phyloP scores from a whole-genome alignment of 1,284 basidiomycete genomes.

The Fomitopsis palustris region DNA sequence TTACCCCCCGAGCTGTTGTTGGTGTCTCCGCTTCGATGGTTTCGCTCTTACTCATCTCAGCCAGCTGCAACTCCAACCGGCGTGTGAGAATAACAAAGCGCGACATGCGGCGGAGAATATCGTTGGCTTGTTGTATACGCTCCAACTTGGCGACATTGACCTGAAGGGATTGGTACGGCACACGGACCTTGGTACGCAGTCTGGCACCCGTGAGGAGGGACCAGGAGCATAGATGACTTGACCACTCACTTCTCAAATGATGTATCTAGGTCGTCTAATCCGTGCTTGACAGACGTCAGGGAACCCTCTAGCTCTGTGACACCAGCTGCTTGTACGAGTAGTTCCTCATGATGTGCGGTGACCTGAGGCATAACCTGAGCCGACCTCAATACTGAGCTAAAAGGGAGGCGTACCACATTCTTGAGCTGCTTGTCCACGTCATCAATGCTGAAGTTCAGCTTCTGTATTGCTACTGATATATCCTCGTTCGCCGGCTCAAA shows the following conservation, averaged over 20 bases:
- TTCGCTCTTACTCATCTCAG: constrained; percentile 46
- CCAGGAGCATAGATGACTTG: neutral
- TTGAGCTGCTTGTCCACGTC: constrained; percentile 88
- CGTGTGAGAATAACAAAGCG: constrained; percentile 81
- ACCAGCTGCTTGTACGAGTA: constrained; percentile 69
- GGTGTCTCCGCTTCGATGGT: constrained; percentile 15
- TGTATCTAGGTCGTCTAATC: constrained; percentile 63
- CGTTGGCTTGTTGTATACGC: constrained; percentile 76
- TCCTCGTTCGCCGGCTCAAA: constrained; percentile 76
- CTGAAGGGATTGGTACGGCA: constrained; percentile 75
- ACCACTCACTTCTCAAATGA: constrained; percentile 67
- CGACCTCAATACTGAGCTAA: neutral
- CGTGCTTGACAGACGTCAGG: constrained; percentile 56
- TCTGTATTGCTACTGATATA: constrained; percentile 81
- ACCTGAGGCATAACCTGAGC: constrained; percentile 38
- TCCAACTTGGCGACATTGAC: constrained; percentile 69
- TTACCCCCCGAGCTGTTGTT: constrained; percentile 13
- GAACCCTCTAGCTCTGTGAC: constrained; percentile 63
- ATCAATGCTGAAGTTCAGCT: constrained; percentile 80
- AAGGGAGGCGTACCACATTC: constrained; percentile 56
- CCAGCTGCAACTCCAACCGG: constrained; percentile 79
- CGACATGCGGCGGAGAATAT: constrained; percentile 77
- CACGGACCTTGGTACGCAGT: constrained; percentile 79
- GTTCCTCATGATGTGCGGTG: constrained; percentile 67
- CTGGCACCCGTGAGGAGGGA: constrained; percentile 37